Conservation (phyloP, 1,284 basidiomycete genomes). For the Marasmius sp. region DNA sequence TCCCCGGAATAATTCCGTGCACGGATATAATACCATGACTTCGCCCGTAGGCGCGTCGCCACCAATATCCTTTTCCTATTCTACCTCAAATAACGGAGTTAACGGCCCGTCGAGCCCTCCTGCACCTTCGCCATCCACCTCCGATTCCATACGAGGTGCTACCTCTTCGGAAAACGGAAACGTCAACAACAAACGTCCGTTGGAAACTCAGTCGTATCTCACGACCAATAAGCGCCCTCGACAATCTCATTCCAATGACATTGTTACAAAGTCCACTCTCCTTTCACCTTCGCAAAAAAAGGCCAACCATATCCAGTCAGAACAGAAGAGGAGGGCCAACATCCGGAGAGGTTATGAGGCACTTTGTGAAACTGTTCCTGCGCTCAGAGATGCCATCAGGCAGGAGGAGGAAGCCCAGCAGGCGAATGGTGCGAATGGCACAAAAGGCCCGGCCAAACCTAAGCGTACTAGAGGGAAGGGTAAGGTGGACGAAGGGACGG, state of each 20-base stretch:
- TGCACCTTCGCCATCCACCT: slow-evolving; percentile 13
- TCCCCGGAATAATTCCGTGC: slow-evolving; percentile 5
- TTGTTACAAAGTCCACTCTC: slow-evolving; percentile 44
- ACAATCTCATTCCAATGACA: slow-evolving; percentile 21
- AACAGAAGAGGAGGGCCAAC: slow-evolving; percentile 90
- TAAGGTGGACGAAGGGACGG: slow-evolving; percentile 36
- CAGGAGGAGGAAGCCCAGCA: slow-evolving; percentile 52
- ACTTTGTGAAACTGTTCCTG: slow-evolving; percentile 78
- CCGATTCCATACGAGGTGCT: slow-evolving; percentile 13
- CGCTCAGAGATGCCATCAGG: slow-evolving; percentile 72
- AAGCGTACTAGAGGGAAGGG: slow-evolving; percentile 28
- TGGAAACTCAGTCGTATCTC: slow-evolving; percentile 5
- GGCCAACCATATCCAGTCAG: slow-evolving; percentile 89
- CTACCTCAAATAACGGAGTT: slow-evolving; percentile 6
- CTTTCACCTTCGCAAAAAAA: slow-evolving; percentile 85
- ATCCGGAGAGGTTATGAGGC: slow-evolving; percentile 87
- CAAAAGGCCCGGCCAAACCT: slow-evolving; percentile 31
- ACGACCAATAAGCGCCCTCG: slow-evolving; percentile 21
- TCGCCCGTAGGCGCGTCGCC: slow-evolving; percentile 13
- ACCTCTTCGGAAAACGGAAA: neutral
- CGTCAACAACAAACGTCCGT: slow-evolving; percentile 6
- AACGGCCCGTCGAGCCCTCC: neutral
- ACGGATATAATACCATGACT: slow-evolving; percentile 2
- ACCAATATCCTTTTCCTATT: slow-evolving; percentile 7
- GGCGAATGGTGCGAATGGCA: neutral